A percentile compares a stretch with the other conserved stretches of the same genome.
phyloP scores from a whole-genome alignment of 768 basidiomycete genomes.

The Mycena galericulata region DNA sequence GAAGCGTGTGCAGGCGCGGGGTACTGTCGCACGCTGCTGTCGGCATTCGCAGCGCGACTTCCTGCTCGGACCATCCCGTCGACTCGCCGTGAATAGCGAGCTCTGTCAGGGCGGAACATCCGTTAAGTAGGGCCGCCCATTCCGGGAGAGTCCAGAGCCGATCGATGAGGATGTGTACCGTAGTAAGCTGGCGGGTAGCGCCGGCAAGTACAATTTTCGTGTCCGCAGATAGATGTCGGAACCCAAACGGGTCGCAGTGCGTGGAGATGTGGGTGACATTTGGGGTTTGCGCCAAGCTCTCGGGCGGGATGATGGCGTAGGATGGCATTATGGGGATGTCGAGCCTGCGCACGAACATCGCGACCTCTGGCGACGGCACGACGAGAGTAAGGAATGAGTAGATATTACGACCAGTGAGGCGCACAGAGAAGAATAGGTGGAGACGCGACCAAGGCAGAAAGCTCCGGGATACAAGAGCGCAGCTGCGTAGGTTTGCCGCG shows the following conservation, averaged over 20 bases:
- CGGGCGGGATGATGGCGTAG: conserved; percentile 16
- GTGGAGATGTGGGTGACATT: conserved; percentile 17
- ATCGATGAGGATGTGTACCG: conserved; percentile 12
- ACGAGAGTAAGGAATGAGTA: conserved; percentile 24
- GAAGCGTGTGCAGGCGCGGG: conserved; percentile 20
- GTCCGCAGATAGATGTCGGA: conserved; percentile 19
- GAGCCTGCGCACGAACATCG: conserved; percentile 13
- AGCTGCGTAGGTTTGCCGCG: neutral
- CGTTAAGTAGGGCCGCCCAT: conserved; percentile 31
- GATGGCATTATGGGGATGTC: conserved; percentile 1
- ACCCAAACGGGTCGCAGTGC: conserved; percentile 30
- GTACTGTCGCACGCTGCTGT: neutral
- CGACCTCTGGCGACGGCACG: conserved; percentile 9
- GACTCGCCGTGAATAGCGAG: conserved; percentile 10
- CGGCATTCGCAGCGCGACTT: neutral
- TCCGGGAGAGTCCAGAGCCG: conserved; percentile 19
- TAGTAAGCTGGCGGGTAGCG: conserved; percentile 2
- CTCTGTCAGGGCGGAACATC: conserved; percentile 8
- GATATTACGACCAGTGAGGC: conserved; percentile 23
- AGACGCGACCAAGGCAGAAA: conserved; percentile 18
- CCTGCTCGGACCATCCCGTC: conserved; percentile 1
- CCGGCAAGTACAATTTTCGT: neutral
- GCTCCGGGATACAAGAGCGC: conserved; percentile 16
- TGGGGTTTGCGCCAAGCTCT: conserved; percentile 8
- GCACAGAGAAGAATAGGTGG: conserved; percentile 24